Percentiles rank a stretch among this genome's conserved stretches.
Evolutionary conservation across 2,329 filamentous ascomycete species (phyloP).

Genomic region (Ambrosiella beaveri): DNA sequence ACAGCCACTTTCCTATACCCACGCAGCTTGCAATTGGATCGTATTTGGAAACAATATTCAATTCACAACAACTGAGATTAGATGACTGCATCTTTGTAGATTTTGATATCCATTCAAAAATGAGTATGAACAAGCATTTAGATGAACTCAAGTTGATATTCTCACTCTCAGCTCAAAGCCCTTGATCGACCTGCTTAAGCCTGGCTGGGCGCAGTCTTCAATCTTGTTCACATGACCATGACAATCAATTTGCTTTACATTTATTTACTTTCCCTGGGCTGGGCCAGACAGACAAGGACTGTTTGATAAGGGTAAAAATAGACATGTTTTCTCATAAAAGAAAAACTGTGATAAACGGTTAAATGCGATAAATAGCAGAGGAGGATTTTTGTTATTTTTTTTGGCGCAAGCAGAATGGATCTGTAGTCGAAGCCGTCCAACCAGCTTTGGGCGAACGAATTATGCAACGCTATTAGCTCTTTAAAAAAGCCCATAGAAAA

Average conservation of each 20-base stretch:
- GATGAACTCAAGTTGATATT: background rate
- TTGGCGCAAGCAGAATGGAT: background rate
- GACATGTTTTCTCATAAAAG: background rate
- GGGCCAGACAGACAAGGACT: background rate
- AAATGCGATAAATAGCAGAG: too few species aligned
- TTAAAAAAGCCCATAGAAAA: background rate
- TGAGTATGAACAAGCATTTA: background rate
- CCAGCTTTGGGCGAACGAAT: too few species aligned
- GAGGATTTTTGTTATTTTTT: background rate
- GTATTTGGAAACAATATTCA: background rate
- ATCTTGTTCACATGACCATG: conserved; percentile 1
- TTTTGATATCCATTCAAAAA: background rate
- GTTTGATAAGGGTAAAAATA: background rate
- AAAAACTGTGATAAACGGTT: too few species aligned
- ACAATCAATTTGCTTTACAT: background rate
- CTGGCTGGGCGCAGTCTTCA: conserved; percentile 1
- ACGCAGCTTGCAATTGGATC: background rate
- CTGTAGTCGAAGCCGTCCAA: too few species aligned
- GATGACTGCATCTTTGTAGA: too few species aligned
- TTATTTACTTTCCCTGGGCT: background rate
- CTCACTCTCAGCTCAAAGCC: background rate
- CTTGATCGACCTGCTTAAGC: background rate
- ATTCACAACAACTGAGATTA: too few species aligned
- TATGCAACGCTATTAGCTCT: too few species aligned
- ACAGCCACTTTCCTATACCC: too few species aligned